Conservation (phyloP, 768 basidiomycete species). For the Lactarius sanguifluus region DNA sequence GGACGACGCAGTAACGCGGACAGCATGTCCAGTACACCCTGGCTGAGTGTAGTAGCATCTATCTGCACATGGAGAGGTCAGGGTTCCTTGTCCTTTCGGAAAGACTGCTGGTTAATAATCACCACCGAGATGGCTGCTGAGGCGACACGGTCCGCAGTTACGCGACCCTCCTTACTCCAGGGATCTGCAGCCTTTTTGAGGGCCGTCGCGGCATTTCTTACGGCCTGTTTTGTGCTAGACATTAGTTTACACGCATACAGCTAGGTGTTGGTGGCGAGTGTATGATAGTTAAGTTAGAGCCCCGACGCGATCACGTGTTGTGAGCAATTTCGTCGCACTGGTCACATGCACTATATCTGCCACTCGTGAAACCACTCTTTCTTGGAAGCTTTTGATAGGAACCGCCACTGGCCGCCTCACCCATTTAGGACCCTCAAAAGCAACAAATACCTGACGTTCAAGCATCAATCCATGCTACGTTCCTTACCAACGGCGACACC, state of each 20-base stretch:
- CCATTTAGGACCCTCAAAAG: conserved; percentile 13
- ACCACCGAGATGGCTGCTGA: conserved; percentile 21
- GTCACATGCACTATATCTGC: background rate
- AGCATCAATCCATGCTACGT: conserved; percentile 19
- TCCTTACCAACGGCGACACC: conserved; percentile 21
- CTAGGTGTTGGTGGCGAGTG: background rate
- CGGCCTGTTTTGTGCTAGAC: conserved; percentile 7
- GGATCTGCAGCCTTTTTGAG: conserved; percentile 30
- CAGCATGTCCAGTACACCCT: conserved; percentile 1
- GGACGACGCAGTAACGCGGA: conserved; percentile 23
- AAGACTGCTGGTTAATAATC: conserved; percentile 8
- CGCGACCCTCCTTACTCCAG: conserved; percentile 26
- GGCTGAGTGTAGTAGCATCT: conserved; percentile 1
- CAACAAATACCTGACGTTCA: background rate
- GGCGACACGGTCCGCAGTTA: conserved; percentile 21
- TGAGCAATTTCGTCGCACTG: no score
- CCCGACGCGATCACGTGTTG: conserved; percentile 19
- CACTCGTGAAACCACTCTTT: background rate
- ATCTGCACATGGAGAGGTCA: conserved; percentile 4
- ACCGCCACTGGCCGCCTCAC: background rate
- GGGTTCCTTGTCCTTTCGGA: background rate
- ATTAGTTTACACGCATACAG: conserved; percentile 26
- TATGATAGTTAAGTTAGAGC: no score
- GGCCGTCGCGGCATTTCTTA: conserved; percentile 18
- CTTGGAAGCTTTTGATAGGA: background rate